These are phyloP conservation scores for Cyclostephanos invisitatus DNA, from an alignment of 108 stramenopile genomes.

Conservation along the genomic window DNA sequence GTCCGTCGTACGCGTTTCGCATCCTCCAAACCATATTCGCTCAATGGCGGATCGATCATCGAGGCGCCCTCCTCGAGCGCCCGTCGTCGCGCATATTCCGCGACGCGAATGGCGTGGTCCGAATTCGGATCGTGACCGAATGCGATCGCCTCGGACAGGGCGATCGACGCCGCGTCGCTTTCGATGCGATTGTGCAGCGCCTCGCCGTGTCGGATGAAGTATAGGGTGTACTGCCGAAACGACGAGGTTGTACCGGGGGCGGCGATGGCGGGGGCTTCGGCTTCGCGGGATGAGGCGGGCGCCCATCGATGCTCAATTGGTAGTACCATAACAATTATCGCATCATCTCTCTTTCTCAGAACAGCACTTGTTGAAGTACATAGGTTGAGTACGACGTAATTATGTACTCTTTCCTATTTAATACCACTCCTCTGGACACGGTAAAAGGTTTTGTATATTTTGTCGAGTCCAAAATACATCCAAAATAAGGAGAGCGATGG, in stretches of 20 bases:
- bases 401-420: no score
- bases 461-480: no score
- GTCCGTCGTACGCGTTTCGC: slow-evolving; percentile 28
- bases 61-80: slow-evolving; percentile 35
- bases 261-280: no score
- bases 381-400: no score
- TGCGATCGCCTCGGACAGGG: slow-evolving; percentile 6
- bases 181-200: slow-evolving; percentile 29
- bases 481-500: slow-evolving; percentile 29
- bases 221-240: slow-evolving; percentile 12
- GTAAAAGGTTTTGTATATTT: no score
- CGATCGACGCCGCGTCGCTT: slow-evolving; percentile 13
- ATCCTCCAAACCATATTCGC: slow-evolving; percentile 50
- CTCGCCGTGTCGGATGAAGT: slow-evolving; percentile 39
- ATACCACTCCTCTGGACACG: no score
- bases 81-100: slow-evolving; percentile 53
- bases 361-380: no score
- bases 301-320: no score
- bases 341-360: no score
- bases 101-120: neutral
- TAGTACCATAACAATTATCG: no score
- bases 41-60: slow-evolving; percentile 58
- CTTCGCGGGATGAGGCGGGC: no score
- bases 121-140: slow-evolving; percentile 21
- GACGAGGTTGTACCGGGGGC: neutral